phyloP scores from a whole-genome alignment of 176 grass and related monocot genomes.

The Aegilops speltoides region DNA sequence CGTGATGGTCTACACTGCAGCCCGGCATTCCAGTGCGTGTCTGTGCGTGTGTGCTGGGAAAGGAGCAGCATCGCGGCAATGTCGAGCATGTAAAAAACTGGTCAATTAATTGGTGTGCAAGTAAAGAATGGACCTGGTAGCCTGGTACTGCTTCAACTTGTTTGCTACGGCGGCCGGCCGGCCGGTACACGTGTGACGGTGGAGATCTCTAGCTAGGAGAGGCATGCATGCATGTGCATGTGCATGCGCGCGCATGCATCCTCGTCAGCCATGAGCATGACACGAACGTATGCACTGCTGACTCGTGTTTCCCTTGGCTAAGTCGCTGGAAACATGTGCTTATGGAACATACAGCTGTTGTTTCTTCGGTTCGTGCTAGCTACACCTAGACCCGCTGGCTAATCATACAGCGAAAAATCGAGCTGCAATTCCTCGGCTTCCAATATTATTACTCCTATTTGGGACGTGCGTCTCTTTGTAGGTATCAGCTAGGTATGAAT shows the following conservation, averaged over 20 bases:
- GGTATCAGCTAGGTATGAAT: neutral
- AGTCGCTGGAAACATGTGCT: conserved; percentile 27
- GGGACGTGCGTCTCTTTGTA: neutral
- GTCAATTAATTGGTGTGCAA: neutral
- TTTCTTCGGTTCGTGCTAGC: conserved; percentile 13
- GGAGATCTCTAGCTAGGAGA: neutral
- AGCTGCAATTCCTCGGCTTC: neutral
- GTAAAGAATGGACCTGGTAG: conserved; percentile 6
- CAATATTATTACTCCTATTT: too few relatives aligned
- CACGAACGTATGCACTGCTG: neutral
- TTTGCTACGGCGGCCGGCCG: too few relatives aligned
- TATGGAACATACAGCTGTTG: conserved; percentile 10
- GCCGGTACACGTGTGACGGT: conserved; percentile 15
- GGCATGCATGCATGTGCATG: neutral
- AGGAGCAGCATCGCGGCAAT: neutral
- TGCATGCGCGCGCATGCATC: conserved; percentile 9
- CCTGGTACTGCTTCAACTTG: neutral
- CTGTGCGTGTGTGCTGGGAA: too few relatives aligned
- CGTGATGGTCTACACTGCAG: too few relatives aligned
- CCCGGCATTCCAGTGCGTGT: too few relatives aligned
- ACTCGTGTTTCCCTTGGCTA: too few relatives aligned
- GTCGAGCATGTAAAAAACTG: neutral
- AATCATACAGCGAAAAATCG: too few relatives aligned
- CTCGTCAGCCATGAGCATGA: neutral
- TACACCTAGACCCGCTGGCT: too few relatives aligned